These are phyloP conservation scores for Nakazawaea ernobii DNA, from an alignment of 805 yeast genomes.

Conservation along the genomic window DNA sequence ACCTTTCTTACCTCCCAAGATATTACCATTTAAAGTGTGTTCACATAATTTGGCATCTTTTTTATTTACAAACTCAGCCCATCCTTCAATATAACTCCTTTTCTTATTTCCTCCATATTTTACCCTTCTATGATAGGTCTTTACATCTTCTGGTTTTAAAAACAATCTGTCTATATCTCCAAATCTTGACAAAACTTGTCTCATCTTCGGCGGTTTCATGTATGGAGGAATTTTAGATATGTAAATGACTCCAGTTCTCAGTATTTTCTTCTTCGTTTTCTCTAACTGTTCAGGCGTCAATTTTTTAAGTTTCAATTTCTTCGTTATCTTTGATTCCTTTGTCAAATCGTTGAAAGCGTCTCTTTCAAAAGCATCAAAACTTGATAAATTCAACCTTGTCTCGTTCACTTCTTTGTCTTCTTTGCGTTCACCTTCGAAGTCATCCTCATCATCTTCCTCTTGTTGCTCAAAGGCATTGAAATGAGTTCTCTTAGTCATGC, in stretches of 20 bases:
- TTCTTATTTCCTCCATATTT: slow-evolving; percentile 92
- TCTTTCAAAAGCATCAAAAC: slow-evolving; percentile 9
- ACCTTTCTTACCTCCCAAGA: slow-evolving; percentile 87
- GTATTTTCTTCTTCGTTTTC: slow-evolving; percentile 48
- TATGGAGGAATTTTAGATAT: slow-evolving; percentile 90
- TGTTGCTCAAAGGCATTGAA: slow-evolving; percentile 14
- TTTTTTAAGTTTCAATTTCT: slow-evolving; percentile 39
- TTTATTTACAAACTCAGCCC: slow-evolving; percentile 89
- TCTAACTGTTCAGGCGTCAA: slow-evolving; percentile 51
- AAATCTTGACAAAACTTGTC: slow-evolving; percentile 74
- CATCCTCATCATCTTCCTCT: slow-evolving; percentile 15
- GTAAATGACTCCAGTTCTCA: slow-evolving; percentile 88
- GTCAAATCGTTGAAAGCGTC: slow-evolving; percentile 18
- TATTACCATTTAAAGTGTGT: slow-evolving; percentile 79
- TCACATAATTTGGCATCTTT: slow-evolving; percentile 88
- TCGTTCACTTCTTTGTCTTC: slow-evolving; percentile 15
- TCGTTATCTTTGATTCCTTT: slow-evolving; percentile 23
- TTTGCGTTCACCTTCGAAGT: slow-evolving; percentile 18
- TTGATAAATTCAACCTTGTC: slow-evolving; percentile 6
- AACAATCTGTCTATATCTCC: slow-evolving; percentile 87
- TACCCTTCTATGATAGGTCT: slow-evolving; percentile 58
- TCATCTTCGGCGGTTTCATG: slow-evolving; percentile 90
- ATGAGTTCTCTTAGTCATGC: slow-evolving; percentile 5
- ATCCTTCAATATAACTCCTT: slow-evolving; percentile 84
- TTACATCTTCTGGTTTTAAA: slow-evolving; percentile 77